Evolutionary conservation across 2,329 filamentous ascomycete genomes (phyloP).

Genomic region (Alternaria hordeiaustralica): DNA sequence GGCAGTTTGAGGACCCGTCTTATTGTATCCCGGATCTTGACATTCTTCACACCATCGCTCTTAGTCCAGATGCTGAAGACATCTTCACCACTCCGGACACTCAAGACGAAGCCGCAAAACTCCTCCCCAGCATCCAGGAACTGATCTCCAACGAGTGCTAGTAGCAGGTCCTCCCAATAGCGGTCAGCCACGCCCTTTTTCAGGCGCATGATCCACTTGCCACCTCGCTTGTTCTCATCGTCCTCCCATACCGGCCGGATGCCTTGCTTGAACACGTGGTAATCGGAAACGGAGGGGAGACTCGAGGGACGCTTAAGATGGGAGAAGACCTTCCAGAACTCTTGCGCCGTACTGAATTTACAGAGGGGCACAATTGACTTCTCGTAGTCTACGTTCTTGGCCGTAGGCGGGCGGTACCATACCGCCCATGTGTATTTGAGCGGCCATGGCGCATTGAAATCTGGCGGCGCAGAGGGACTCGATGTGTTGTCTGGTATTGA

Average conservation of each 20-base stretch:
- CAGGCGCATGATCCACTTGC: slow-evolving; percentile 95
- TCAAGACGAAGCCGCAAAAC: slow-evolving; percentile 92
- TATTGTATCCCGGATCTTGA: slow-evolving; percentile 98
- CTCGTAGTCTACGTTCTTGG: slow-evolving; percentile 97
- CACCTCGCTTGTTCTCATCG: slow-evolving; percentile 92
- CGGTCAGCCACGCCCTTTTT: slow-evolving; percentile 97
- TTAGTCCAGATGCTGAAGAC: slow-evolving; percentile 98
- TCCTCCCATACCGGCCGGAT: slow-evolving; percentile 99
- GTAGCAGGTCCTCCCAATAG: slow-evolving; percentile 93
- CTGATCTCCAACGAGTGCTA: slow-evolving; percentile 91
- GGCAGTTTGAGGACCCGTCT: slow-evolving; percentile 88
- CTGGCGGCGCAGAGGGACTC: slow-evolving; percentile 51
- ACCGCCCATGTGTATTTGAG: slow-evolving; percentile 92
- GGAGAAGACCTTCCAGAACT: slow-evolving; percentile 88
- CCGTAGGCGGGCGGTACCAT: slow-evolving; percentile 96
- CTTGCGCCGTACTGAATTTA: slow-evolving; percentile 79
- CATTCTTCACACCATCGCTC: slow-evolving; percentile 88
- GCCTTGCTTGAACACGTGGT: slow-evolving; percentile 96
- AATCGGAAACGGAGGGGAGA: slow-evolving; percentile 92
- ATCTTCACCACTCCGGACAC: slow-evolving; percentile 93
- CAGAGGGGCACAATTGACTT: slow-evolving; percentile 92
- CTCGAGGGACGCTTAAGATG: slow-evolving; percentile 89
- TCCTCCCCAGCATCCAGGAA: slow-evolving; percentile 93
- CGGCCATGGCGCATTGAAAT: slow-evolving; percentile 51
- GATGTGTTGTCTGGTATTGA: slow-evolving; percentile 41